Evolutionary conservation across 805 yeast genomes (phyloP).

Genomic region (Saturnispora hagleri): DNA sequence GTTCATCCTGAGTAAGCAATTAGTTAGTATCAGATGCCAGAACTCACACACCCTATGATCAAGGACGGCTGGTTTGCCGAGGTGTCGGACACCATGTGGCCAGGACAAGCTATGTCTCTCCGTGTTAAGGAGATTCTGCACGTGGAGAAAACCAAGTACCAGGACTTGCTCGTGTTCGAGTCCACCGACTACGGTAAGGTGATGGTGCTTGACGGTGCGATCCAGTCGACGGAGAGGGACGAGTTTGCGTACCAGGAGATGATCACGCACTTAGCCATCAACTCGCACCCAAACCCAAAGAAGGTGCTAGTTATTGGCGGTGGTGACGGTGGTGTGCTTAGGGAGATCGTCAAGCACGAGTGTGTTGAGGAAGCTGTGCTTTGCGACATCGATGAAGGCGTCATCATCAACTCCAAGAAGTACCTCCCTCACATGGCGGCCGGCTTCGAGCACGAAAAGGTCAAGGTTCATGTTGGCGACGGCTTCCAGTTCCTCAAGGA

Average conservation of each 20-base stretch:
- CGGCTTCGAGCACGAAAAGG: constrained; percentile 82
- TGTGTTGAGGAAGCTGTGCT: constrained; percentile 56
- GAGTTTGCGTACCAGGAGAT: constrained; percentile 97
- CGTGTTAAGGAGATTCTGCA: constrained; percentile 80
- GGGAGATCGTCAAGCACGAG: constrained; percentile 69
- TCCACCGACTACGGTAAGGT: constrained; percentile 93
- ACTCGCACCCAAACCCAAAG: constrained; percentile 86
- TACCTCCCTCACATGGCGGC: constrained; percentile 83
- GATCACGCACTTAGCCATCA: constrained; percentile 90
- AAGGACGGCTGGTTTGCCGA: constrained; percentile 97
- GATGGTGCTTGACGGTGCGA: constrained; percentile 86
- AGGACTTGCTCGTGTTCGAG: constrained; percentile 89
- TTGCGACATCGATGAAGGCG: constrained; percentile 93
- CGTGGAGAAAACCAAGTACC: constrained; percentile 80
- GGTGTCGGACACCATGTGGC: constrained; percentile 94
- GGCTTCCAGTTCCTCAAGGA: constrained; percentile 93
- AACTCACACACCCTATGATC: constrained; percentile 45
- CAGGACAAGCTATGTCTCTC: constrained; percentile 95
- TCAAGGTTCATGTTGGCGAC: constrained; percentile 85
- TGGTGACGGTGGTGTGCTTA: constrained; percentile 90
- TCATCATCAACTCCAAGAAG: constrained; percentile 75
- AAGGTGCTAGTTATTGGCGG: constrained; percentile 86
- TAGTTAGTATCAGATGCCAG: constrained; percentile 7
- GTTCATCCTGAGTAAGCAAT: neutral
- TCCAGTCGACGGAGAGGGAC: constrained; percentile 95